phyloP scores from a whole-genome alignment of 208 protist species.

The Trypanosoma boissoni region DNA sequence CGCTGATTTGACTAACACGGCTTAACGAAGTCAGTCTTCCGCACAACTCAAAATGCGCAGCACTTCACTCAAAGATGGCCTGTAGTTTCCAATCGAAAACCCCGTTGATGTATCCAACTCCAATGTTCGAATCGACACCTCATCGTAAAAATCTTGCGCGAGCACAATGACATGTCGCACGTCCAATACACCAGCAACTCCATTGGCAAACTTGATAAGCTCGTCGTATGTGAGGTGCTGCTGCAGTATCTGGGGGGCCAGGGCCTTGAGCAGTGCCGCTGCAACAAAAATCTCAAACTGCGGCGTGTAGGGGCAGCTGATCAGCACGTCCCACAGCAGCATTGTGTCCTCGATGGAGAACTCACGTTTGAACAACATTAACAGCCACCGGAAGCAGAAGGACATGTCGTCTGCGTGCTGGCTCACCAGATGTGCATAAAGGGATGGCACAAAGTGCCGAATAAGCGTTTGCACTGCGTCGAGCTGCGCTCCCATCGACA shows the following conservation, averaged over 20 bases:
- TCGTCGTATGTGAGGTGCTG: conserved; percentile 48
- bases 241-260: conserved; percentile 50
- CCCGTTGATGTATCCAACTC: background rate
- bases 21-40: background rate
- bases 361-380: conserved; percentile 87
- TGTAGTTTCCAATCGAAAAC: background rate
- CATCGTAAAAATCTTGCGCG: conserved; percentile 62
- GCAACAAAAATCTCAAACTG: conserved; percentile 75
- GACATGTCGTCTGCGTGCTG: conserved; percentile 58
- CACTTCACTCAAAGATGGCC: conserved; percentile 40
- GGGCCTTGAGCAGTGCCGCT: conserved; percentile 45
- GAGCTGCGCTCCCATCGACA: conserved; percentile 49
- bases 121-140: conserved; percentile 27
- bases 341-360: conserved; percentile 60
- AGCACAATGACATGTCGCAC: conserved; percentile 54
- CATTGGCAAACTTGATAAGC: conserved; percentile 66
- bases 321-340: conserved; percentile 86
- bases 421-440: conserved; percentile 54
- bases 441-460: conserved; percentile 47
- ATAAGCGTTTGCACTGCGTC: conserved; percentile 43
- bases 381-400: conserved; percentile 88
- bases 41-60: conserved; percentile 17
- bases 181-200: conserved; percentile 31
- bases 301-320: conserved; percentile 55
- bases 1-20: too few relatives aligned